Conservation (phyloP, 371 early-diverging fungal species). For the Fennellomyces sp. region DNA sequence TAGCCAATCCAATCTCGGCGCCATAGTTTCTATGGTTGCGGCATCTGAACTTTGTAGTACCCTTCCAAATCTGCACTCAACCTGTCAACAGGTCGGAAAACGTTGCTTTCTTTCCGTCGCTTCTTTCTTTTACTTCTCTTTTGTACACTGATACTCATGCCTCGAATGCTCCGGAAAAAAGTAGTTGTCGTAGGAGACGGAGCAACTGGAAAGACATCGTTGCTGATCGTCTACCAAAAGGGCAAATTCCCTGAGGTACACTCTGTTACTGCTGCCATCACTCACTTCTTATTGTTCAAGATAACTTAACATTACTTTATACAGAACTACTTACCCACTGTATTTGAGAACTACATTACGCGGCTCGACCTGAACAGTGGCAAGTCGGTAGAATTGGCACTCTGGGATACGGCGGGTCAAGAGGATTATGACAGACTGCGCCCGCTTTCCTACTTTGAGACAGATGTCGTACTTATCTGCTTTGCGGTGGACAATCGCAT, state of each 20-base stretch:
- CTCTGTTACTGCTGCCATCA: too few relatives aligned
- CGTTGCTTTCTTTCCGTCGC: not conserved
- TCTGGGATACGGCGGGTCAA: slow-evolving; percentile 95
- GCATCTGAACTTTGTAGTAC: too few relatives aligned
- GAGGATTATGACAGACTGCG: slow-evolving; percentile 87
- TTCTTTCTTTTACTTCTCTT: not conserved
- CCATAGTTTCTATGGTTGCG: too few relatives aligned
- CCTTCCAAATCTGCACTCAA: slow-evolving; percentile 1
- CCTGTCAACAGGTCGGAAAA: not conserved
- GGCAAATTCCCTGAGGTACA: slow-evolving; percentile 23
- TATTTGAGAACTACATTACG: slow-evolving; percentile 88
- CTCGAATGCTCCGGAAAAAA: slow-evolving; percentile 26
- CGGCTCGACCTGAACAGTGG: slow-evolving; percentile 73
- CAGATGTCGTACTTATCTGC: slow-evolving; percentile 89
- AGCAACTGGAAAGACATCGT: slow-evolving; percentile 43
- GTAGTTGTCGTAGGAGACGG: slow-evolving; percentile 46
- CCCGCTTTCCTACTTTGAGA: slow-evolving; percentile 85
- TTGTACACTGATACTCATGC: not conserved
- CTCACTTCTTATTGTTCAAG: not conserved
- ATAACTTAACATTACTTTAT: not conserved
- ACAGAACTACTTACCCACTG: slow-evolving; percentile 66
- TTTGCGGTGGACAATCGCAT: slow-evolving; percentile 77
- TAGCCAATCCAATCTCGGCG: too few relatives aligned
- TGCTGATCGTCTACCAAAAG: slow-evolving; percentile 44
- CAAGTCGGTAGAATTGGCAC: slow-evolving; percentile 78